Evolutionary conservation across 2,329 filamentous ascomycete genomes (phyloP), one percentile per base, ranked within the genome.

Genomic region (Cadophora luteo-olivacea): DNA sequence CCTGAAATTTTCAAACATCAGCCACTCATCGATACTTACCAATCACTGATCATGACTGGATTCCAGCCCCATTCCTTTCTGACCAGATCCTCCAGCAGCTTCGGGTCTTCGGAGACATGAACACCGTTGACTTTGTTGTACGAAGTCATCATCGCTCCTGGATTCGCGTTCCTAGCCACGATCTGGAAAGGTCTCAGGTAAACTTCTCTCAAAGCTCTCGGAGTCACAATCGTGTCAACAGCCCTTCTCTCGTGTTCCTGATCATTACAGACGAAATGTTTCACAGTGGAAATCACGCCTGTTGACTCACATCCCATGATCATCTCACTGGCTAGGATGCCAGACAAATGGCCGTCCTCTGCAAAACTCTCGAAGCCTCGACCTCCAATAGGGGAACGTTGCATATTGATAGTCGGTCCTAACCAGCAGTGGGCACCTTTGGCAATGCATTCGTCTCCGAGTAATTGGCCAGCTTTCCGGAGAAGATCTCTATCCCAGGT

Each of bases 341-440:
- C 86, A 29, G 85, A 82, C 29, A 89, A 80, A 72, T 87, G 82
- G 14, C 86, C 86, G 72, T 89, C 87, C 74, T 89, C 86, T 54
- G 84, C 81, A 61, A 88, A 82, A 9, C 85, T 87, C 78, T 89
- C 86, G 71, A 89, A 89, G 48, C 86, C 86, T 63, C 86, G 83
- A 11, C 87, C 86, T 29, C 86, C 86, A 2, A 88, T 81, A n/a
- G 86, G 87, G 5, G 83, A 85, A 60, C 87, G 82, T 73, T 88
- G 85, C 82, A 88, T 88, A 75, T 89, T 88, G 75, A 89, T 87
- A 25, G 87, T 90, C 4, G 88, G 88, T 0, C 87, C 87, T 0
- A 89, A 36, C 63, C 63, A 66, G 49, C 55, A 58, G 32, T 69
- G 67, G 2, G 85, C 86, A 48, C 85, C 85, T 77, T 89, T 88